phyloP scores from a whole-genome alignment of 2,329 filamentous ascomycete genomes.

The Penicillium aurantiogriseum region DNA sequence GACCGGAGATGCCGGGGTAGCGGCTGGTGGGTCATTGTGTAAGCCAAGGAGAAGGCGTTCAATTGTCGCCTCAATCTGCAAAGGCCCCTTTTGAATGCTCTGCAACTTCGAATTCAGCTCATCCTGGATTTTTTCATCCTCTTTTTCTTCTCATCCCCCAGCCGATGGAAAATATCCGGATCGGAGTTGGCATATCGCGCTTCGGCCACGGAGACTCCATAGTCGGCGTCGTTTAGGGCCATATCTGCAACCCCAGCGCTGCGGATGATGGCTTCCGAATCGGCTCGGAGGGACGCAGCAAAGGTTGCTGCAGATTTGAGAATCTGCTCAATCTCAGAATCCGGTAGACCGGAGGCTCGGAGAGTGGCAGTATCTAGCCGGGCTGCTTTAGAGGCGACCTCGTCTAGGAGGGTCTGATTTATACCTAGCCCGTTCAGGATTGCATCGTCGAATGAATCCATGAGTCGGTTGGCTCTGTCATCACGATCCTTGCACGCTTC shows the following conservation, averaged over 20 bases:
- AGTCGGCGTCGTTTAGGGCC: conserved; percentile 52
- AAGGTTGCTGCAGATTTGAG: conserved; percentile 41
- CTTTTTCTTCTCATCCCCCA: conserved; percentile 49
- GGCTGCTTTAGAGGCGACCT: conserved; percentile 46
- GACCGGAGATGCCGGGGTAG: conserved; percentile 12
- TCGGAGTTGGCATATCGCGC: conserved; percentile 48
- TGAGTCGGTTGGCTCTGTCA: conserved; percentile 50
- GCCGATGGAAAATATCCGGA: conserved; percentile 41
- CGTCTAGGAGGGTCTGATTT: conserved; percentile 53
- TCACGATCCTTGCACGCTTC: conserved; percentile 52
- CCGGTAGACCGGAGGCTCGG: conserved; percentile 33
- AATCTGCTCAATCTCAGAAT: conserved; percentile 37
- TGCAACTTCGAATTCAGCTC: conserved; percentile 44
- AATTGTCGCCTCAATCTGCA: conserved; percentile 39
- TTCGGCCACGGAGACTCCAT: conserved; percentile 54
- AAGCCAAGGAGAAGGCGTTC: conserved; percentile 40
- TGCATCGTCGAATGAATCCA: conserved; percentile 52
- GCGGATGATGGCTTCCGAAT: conserved; percentile 48
- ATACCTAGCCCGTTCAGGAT: conserved; percentile 51
- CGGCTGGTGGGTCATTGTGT: conserved; percentile 29
- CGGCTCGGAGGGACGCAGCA: conserved; percentile 41
- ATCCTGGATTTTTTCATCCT: conserved; percentile 47
- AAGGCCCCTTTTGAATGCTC: conserved; percentile 41
- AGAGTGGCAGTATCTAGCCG: conserved; percentile 37
- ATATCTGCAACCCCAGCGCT: conserved; percentile 51